Evolutionary conservation across 805 yeast genomes (phyloP).

Genomic region (Lipomyces oligophaga): DNA sequence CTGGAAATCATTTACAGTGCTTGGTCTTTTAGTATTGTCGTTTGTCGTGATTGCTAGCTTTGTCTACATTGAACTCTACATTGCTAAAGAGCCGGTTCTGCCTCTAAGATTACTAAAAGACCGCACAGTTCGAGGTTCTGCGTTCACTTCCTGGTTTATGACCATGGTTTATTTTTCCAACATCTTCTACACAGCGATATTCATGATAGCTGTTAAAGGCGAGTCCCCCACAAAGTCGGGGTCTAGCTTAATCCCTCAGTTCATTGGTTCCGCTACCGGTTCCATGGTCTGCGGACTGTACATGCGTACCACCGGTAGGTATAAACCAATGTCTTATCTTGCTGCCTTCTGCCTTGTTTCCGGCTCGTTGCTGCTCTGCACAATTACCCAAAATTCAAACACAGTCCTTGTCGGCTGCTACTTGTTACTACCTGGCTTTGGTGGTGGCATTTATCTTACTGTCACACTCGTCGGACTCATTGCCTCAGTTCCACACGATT

Average conservation of each 20-base stretch:
- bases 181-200: conserved; percentile 69
- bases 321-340: conserved; percentile 46
- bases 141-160: conserved; percentile 65
- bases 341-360: conserved; percentile 45
- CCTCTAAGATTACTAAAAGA: conserved; percentile 56
- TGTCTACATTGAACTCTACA: conserved; percentile 47
- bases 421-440: conserved; percentile 53
- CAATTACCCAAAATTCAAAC: conserved; percentile 22
- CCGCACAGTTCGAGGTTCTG: conserved; percentile 60
- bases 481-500: conserved; percentile 62
- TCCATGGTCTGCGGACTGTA: conserved; percentile 62
- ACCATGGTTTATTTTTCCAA: conserved; percentile 63
- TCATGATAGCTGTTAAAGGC: conserved; percentile 52
- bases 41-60: conserved; percentile 41
- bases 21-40: conserved; percentile 38
- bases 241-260: conserved; percentile 48
- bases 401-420: conserved; percentile 40
- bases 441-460: conserved; percentile 64
- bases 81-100: conserved; percentile 62
- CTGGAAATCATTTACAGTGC: conserved; percentile 46
- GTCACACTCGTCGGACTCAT: conserved; percentile 70
- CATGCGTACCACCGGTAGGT: conserved; percentile 65
- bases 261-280: conserved; percentile 65
- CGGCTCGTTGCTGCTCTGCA: conserved; percentile 45
- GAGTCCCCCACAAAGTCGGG: conserved; percentile 56